Evolutionary conservation across 164 flowering plant genomes (phyloP), one percentile per base, ranked within the genome.

Genomic region (Tetrastigma voinierianum): DNA sequence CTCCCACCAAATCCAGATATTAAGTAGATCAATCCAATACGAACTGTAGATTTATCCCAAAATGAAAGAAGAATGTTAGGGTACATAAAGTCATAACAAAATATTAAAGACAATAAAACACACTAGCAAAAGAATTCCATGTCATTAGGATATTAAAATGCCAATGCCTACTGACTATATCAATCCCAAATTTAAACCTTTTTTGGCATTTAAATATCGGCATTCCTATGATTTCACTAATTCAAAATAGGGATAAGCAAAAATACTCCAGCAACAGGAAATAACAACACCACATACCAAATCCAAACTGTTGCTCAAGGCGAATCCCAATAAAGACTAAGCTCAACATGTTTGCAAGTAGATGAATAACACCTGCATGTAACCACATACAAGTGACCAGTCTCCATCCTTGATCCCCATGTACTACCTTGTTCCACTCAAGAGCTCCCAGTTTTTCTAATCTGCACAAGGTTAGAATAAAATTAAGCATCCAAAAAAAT

Each of bases 311-410:
- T 53, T 89, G 94, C 55, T 91, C 93, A 15, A 91, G 91, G 67
- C 93, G 97, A 53, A 87, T 87, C 47, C 98, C 96, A 58, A 90
- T 87, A 62, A 91, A 79, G 64, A 86, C 70, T 53, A 94, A 72
- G 68, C 95, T 85, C 69, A 94, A 62, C 98, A 94, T 91, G 72
- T 91, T 91, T 21, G 81, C 87, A 54, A 88, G 74, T 67, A 94
- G 74, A 81, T 94, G 98, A 66, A 94, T 74, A 32, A 91, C 74
- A 68, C 98, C 98, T 3, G 91, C 96, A 70, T 94, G 98, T 70
- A 94, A 69, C 98, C 98, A 94, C 7, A 90, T 88, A 71, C 87
- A 85, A 46, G 86, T 65, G 61, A 90, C 15, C 46, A 94, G 90
- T 66, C 97, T 85, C 98, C 98, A 94, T 66, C 81, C 87, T 80